Percentiles rank a stretch among this genome's conserved stretches.
Evolutionary conservation across 2,329 filamentous ascomycete genomes (phyloP).

Genomic region (Neurospora crassa): DNA sequence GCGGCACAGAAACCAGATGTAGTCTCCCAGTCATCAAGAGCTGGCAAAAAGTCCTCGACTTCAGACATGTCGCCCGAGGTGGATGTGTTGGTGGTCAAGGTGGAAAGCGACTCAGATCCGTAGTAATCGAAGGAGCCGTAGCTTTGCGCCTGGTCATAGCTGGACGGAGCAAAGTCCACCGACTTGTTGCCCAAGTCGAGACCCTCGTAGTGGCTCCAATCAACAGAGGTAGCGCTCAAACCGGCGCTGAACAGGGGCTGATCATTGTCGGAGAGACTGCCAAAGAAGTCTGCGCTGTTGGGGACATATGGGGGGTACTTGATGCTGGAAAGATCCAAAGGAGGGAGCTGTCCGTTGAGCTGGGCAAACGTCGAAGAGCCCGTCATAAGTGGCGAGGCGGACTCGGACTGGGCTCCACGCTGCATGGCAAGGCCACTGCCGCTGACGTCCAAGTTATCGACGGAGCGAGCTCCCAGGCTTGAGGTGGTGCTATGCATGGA

Average conservation of each 20-base stretch:
- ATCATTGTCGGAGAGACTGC: conserved; percentile 40
- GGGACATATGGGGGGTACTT: conserved; percentile 40
- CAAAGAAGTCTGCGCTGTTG: conserved; percentile 42
- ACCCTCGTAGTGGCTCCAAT: conserved; percentile 44
- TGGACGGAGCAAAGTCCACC: conserved; percentile 40
- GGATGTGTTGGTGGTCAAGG: conserved; percentile 50
- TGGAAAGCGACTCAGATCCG: conserved; percentile 44
- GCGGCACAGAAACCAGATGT: conserved; percentile 35
- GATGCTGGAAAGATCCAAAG: conserved; percentile 49
- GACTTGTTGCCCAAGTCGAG: conserved; percentile 38
- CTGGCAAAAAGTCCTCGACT: conserved; percentile 46
- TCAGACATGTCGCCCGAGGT: conserved; percentile 61
- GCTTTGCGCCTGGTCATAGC: conserved; percentile 45
- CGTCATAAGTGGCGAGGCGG: conserved; percentile 48
- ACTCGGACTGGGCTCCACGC: conserved; percentile 51
- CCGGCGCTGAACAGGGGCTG: conserved; percentile 53
- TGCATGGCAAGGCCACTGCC: conserved; percentile 29
- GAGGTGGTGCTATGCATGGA: conserved; percentile 42
- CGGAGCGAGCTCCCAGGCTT: conserved; percentile 37
- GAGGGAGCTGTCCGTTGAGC: conserved; percentile 43
- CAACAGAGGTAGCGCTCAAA: conserved; percentile 44
- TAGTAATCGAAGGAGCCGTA: conserved; percentile 45
- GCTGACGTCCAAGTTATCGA: conserved; percentile 32
- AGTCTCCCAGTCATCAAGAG: conserved; percentile 32
- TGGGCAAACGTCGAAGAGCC: conserved; percentile 37